Conservation (phyloP, 2,329 filamentous ascomycete species). For the Phialemonium atrogriseum region DNA sequence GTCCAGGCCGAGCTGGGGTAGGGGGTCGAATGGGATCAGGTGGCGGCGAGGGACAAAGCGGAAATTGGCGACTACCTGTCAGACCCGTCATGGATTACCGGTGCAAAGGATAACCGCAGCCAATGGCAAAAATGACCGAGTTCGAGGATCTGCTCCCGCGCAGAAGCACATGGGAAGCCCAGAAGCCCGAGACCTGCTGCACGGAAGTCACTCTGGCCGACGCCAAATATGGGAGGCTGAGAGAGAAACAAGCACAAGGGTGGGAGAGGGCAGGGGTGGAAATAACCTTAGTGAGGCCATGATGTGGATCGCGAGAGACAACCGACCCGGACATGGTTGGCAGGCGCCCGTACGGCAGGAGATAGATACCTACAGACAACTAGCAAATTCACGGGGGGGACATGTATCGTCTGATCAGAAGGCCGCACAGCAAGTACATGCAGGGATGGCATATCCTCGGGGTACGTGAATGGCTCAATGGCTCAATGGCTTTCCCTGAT, state of each 20-base stretch:
- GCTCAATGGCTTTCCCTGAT: conserved; percentile 15
- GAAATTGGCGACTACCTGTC: neutral
- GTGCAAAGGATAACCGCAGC: too few relatives aligned
- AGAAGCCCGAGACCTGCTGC: conserved; percentile 15
- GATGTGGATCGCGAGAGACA: conserved; percentile 5
- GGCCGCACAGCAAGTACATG: too few relatives aligned
- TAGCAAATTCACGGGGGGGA: too few relatives aligned
- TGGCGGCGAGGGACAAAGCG: conserved; percentile 1
- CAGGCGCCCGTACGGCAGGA: too few relatives aligned
- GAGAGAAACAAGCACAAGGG: conserved; percentile 1
- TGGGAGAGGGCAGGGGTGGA: conserved; percentile 5
- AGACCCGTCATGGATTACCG: neutral
- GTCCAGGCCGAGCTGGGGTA: neutral
- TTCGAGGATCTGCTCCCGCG: conserved; percentile 4
- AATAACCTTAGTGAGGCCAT: conserved; percentile 13
- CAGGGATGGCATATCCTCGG: too few relatives aligned
- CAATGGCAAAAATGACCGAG: conserved; percentile 5
- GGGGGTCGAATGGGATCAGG: conserved; percentile 3
- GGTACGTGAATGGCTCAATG: neutral
- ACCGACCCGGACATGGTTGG: neutral
- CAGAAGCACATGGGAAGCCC: conserved; percentile 4
- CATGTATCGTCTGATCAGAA: too few relatives aligned
- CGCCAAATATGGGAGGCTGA: conserved; percentile 5
- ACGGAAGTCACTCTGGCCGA: conserved; percentile 17
- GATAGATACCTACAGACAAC: too few relatives aligned